These are phyloP conservation scores for Poterioochromonas sp. DNA, from an alignment of 352 stramenopile species.

Conservation along the genomic window DNA sequence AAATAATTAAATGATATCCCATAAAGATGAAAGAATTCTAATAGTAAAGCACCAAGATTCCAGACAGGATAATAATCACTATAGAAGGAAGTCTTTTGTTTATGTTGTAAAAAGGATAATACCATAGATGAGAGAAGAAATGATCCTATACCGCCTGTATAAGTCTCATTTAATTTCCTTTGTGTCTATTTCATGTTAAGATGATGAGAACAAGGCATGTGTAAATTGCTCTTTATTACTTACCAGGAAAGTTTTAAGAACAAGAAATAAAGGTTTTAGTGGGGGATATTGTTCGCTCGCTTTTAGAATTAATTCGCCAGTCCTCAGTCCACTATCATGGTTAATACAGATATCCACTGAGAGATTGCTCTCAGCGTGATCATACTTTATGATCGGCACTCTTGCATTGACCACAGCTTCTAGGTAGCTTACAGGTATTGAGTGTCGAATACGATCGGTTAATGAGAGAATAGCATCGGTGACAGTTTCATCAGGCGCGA, in stretches of 20 bases:
- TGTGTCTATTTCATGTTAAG: conserved; percentile 36
- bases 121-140: conserved; percentile 38
- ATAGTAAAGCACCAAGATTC: conserved; percentile 8
- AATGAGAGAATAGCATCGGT: background rate
- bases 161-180: conserved; percentile 45
- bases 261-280: conserved; percentile 6
- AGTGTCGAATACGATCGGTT: background rate
- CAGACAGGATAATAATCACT: background rate
- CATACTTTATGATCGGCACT: conserved; percentile 31
- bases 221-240: background rate
- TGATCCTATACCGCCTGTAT: conserved; percentile 44
- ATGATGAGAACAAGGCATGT: too few relatives aligned
- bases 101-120: conserved; percentile 26
- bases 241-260: conserved; percentile 31
- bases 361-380: background rate
- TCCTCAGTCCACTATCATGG: conserved; percentile 27
- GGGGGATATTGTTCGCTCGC: conserved; percentile 3
- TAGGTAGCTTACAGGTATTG: background rate
- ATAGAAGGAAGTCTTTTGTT: background rate
- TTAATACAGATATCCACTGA: conserved; percentile 27
- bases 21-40: conserved; percentile 28
- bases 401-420: conserved; percentile 16
- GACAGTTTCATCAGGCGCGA: background rate
- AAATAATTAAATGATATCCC: conserved; percentile 27
- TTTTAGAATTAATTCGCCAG: conserved; percentile 9